A percentile compares a stretch with the other conserved stretches of the same genome.
phyloP scores from a whole-genome alignment of 768 basidiomycete genomes.

The Lactarius evosmus region DNA sequence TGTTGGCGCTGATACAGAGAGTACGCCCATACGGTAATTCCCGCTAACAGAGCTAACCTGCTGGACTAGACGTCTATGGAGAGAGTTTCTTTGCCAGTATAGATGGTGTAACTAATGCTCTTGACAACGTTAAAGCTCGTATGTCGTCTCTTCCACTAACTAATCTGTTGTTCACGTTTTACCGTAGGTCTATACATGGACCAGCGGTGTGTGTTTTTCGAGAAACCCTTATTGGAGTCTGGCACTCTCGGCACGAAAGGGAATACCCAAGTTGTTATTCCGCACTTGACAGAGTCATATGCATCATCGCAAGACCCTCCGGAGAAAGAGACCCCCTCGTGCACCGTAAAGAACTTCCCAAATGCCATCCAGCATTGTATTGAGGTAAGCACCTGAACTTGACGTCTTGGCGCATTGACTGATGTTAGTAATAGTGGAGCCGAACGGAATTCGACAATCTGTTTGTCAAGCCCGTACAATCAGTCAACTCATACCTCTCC shows the following conservation, averaged over 20 bases:
- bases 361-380: slow-evolving; percentile 98
- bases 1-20: slow-evolving; percentile 89
- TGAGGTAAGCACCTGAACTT: slow-evolving; percentile 55
- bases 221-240: slow-evolving; percentile 93
- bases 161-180: slow-evolving; percentile 12
- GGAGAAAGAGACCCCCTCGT: slow-evolving; percentile 94
- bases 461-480: slow-evolving; percentile 91
- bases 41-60: slow-evolving; percentile 23
- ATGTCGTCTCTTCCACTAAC: slow-evolving; percentile 34
- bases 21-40: slow-evolving; percentile 46
- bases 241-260: slow-evolving; percentile 98
- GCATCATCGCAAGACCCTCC: slow-evolving; percentile 98
- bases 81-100: slow-evolving; percentile 84
- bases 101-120: slow-evolving; percentile 94
- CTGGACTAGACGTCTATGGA: slow-evolving; percentile 71
- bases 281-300: slow-evolving; percentile 94
- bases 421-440: slow-evolving; percentile 64
- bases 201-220: slow-evolving; percentile 93
- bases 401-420: slow-evolving; percentile 2
- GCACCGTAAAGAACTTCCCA: slow-evolving; percentile 99
- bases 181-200: slow-evolving; percentile 91
- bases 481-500: slow-evolving; percentile 93
- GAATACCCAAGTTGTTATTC: slow-evolving; percentile 93
- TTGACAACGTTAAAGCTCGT: slow-evolving; percentile 97
- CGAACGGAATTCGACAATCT: slow-evolving; percentile 88